Conservation (phyloP, 2,329 filamentous ascomycete genomes). For the Phyllosticta citribraziliensis region DNA sequence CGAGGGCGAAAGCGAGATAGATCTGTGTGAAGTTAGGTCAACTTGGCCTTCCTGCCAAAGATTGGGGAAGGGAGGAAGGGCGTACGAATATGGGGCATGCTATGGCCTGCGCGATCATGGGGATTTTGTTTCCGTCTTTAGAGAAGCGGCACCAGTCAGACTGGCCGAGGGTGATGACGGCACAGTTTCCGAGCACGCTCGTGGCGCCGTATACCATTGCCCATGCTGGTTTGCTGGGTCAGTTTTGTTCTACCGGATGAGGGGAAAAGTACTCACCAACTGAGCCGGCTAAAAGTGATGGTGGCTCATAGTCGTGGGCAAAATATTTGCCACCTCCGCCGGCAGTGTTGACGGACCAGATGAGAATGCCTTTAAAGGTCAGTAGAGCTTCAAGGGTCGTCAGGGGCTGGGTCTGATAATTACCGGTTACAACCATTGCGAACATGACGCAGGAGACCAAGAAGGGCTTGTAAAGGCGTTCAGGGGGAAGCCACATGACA, state of each 20-base stretch:
- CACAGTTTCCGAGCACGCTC: slow-evolving; percentile 17
- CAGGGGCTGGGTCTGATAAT: not conserved
- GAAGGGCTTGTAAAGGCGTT: not conserved
- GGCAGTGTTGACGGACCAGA: not conserved
- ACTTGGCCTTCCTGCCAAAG: too few species aligned
- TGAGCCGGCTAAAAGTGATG: not conserved
- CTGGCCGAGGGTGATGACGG: not conserved
- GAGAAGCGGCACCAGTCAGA: not conserved
- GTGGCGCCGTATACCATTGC: slow-evolving; percentile 27
- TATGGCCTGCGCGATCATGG: not conserved
- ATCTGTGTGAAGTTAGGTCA: not conserved
- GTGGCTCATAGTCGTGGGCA: not conserved
- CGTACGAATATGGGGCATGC: not conserved
- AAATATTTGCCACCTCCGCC: not conserved
- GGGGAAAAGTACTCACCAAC: not conserved
- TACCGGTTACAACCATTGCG: not conserved
- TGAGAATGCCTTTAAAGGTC: not conserved
- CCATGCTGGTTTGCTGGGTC: slow-evolving; percentile 24
- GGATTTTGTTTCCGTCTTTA: not conserved
- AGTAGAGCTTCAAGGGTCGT: not conserved
- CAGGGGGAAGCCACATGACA: not conserved
- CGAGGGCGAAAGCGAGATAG: not conserved
- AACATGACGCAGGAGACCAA: not conserved
- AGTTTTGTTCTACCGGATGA: not conserved
- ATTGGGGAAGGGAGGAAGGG: not conserved